Conservation (phyloP, 768 basidiomycete genomes). For the Pulveroboletus sp. region DNA sequence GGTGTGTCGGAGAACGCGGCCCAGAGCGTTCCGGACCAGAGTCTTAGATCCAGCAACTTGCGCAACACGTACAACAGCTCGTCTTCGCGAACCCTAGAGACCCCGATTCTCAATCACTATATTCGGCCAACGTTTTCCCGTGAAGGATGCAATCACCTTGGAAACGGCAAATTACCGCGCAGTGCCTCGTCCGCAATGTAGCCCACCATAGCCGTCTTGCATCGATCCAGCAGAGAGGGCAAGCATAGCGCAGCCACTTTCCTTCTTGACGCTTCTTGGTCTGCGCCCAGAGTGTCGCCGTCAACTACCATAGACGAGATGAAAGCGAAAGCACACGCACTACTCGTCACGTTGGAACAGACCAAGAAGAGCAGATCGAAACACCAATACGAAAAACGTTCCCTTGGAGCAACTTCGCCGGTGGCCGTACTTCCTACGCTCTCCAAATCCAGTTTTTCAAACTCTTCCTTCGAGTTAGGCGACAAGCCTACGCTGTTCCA, state of each 20-base stretch:
- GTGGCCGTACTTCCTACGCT: slow-evolving; percentile 58
- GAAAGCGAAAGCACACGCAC: slow-evolving; percentile 32
- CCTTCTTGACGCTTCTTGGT: slow-evolving; percentile 54
- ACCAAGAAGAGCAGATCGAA: slow-evolving; percentile 82
- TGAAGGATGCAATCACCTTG: slow-evolving; percentile 52
- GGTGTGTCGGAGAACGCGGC: slow-evolving; percentile 69
- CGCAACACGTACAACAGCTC: slow-evolving; percentile 82
- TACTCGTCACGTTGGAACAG: slow-evolving; percentile 63
- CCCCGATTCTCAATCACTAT: not conserved
- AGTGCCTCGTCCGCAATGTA: slow-evolving; percentile 84
- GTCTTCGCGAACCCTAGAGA: slow-evolving; percentile 72
- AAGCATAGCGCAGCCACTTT: slow-evolving; percentile 72
- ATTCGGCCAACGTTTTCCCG: not conserved
- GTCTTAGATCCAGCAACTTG: slow-evolving; percentile 65
- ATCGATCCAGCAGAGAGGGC: slow-evolving; percentile 73
- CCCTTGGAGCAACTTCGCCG: slow-evolving; percentile 58
- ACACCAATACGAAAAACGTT: slow-evolving; percentile 91
- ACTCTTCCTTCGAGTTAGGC: slow-evolving; percentile 20
- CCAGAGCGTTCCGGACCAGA: slow-evolving; percentile 77
- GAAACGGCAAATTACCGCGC: slow-evolving; percentile 85
- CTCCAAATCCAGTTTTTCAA: slow-evolving; percentile 38
- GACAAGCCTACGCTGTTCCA: slow-evolving; percentile 8
- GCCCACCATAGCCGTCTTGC: slow-evolving; percentile 57
- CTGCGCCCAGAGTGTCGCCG: slow-evolving; percentile 33
- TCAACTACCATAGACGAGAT: not conserved